Percentiles rank a stretch among this genome's conserved stretches.
Evolutionary conservation across 2,329 filamentous ascomycete genomes (phyloP).

Genomic region (Domatiomyces catenatus): DNA sequence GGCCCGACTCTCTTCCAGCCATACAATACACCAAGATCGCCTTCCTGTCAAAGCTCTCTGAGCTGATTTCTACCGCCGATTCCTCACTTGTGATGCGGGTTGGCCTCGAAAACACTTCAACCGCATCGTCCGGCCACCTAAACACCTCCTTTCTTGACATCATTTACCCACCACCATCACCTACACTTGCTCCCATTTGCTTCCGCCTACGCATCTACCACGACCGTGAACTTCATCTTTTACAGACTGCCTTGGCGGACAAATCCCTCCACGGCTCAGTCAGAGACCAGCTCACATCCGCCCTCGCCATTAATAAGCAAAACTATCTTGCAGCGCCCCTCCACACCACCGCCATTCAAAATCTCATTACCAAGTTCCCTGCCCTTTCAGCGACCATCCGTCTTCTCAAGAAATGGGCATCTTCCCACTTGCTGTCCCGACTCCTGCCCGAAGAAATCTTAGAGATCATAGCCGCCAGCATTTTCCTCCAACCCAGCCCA

Average conservation of each 20-base stretch:
- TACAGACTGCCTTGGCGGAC: conserved; percentile 59
- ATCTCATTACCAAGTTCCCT: conserved; percentile 64
- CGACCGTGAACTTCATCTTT: conserved; percentile 67
- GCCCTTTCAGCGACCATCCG: conserved; percentile 70
- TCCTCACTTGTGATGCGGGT: conserved; percentile 50
- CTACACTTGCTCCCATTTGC: conserved; percentile 36
- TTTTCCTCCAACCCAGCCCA: conserved; percentile 68
- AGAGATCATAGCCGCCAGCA: conserved; percentile 63
- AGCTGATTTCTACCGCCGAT: conserved; percentile 50
- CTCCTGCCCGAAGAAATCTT: conserved; percentile 69
- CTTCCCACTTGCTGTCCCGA: conserved; percentile 58
- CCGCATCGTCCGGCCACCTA: conserved; percentile 8
- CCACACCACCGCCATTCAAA: conserved; percentile 67
- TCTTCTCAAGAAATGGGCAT: conserved; percentile 79
- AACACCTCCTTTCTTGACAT: conserved; percentile 47
- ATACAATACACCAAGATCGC: conserved; percentile 92
- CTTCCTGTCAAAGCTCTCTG: conserved; percentile 56
- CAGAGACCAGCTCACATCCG: conserved; percentile 53
- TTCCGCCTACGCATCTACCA: conserved; percentile 83
- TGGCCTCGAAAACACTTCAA: conserved; percentile 59
- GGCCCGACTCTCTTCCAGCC: conserved; percentile 80
- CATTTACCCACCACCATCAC: conserved; percentile 41
- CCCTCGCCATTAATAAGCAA: conserved; percentile 56
- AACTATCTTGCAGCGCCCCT: conserved; percentile 57
- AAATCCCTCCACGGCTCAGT: conserved; percentile 53